Evolutionary conservation across 257 asterid species (phyloP), one percentile per base, ranked within the genome.

Genomic region (Cynanchum wilfordii): DNA sequence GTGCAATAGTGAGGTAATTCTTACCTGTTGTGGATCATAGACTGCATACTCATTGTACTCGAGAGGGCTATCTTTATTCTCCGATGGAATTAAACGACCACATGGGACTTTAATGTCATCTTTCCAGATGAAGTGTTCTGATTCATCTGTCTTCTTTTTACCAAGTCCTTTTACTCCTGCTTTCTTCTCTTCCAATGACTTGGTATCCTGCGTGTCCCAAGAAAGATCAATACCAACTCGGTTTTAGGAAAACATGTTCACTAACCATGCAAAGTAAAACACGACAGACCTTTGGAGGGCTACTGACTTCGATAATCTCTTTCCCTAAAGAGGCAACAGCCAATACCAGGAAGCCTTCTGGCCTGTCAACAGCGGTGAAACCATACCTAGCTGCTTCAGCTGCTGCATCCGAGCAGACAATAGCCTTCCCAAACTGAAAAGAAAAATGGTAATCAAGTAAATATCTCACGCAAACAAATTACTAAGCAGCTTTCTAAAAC

Each of bases 361-460:
- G 97, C 76, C 96, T 79, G 45, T 89, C 96, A 0, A 90, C 87
- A 1, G 97, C 95, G 0, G 97, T 90, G 82, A 87, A 95, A 57
- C 96, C 99, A n/a, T 92, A 92, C 78, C 86, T 82, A 0, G 99
- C 89, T 3, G 98, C 98, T 74, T 92, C 97, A 16, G 96, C 98
- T 77, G 98, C 93, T 17, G 96, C 80, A 38, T 95, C 99, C 0
- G 97, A 85, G 82, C 98, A 92, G 9, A 95, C 90, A n/a, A 92
- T 89, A 7, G 98, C 96, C 74, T 76, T 92, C 56, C 99, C 99
- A 44, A 92, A 90, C 99, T 95, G 79, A 10, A 3, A 33, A 30
- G 3, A 13, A 10, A 7, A 1, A 4, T 17, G 3, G 8, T n/a
- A n/a, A 27, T 25, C 33, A 44, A 27, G 58, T 13, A 5, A 42